Conservation (phyloP, 495 filamentous ascomycete genomes). For the Aspergillus steynii region DNA sequence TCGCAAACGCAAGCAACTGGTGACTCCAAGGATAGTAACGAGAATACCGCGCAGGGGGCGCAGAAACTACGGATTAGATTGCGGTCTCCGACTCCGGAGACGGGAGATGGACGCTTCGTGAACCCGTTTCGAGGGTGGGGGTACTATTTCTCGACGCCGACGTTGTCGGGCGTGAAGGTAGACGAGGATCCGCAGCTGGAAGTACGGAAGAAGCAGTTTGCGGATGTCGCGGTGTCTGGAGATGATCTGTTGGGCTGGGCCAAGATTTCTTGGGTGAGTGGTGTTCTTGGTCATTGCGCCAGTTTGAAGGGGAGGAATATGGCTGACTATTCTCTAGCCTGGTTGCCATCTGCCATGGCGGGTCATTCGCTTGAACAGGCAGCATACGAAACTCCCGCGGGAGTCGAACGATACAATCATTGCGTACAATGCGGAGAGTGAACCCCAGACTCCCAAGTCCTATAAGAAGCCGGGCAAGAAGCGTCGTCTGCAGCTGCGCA, state of each 20-base stretch:
- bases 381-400: conserved; percentile 38
- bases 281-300: background rate
- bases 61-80: conserved; percentile 46
- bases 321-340: conserved; percentile 24
- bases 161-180: conserved; percentile 15
- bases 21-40: conserved; percentile 1
- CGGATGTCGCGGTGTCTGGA: conserved; percentile 44
- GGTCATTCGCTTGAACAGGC: conserved; percentile 40
- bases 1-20: background rate
- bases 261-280: conserved; percentile 42
- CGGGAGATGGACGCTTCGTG: conserved; percentile 40
- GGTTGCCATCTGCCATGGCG: conserved; percentile 48
- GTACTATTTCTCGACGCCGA: conserved; percentile 44
- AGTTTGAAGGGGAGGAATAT: background rate
- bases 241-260: conserved; percentile 38
- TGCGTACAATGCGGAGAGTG: conserved; percentile 27
- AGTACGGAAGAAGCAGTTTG: conserved; percentile 33
- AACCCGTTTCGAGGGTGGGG: conserved; percentile 48
- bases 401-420: conserved; percentile 24
- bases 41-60: conserved; percentile 11
- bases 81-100: conserved; percentile 39
- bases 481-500: conserved; percentile 44
- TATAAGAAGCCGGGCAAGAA: conserved; percentile 52
- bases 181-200: conserved; percentile 17
- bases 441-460: conserved; percentile 31